These are phyloP conservation scores for Emergomyces orientalis DNA, from an alignment of 2,329 filamentous ascomycete genomes.

Conservation along the genomic window DNA sequence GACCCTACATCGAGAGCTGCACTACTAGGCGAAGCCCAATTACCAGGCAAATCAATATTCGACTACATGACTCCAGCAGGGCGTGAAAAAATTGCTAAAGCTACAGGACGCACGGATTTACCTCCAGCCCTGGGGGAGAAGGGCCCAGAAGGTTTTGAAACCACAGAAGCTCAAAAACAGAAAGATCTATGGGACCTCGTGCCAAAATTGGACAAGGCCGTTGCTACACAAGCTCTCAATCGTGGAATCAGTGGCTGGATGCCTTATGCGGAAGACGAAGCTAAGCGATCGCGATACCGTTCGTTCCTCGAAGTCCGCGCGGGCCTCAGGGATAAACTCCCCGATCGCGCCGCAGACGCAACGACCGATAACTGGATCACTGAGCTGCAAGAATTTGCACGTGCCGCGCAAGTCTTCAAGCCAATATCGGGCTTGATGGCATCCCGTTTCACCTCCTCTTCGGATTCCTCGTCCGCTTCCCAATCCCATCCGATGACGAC, in stretches of 20 bases:
- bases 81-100: conserved; percentile 64
- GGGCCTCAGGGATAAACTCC: conserved; percentile 50
- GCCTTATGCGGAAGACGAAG: conserved; percentile 75
- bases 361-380: conserved; percentile 65
- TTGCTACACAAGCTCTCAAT: conserved; percentile 58
- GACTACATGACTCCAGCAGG: conserved; percentile 76
- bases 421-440: conserved; percentile 91
- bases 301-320: conserved; percentile 70
- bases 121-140: conserved; percentile 69
- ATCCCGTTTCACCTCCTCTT: conserved; percentile 73
- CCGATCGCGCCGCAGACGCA: conserved; percentile 44
- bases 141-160: conserved; percentile 52
- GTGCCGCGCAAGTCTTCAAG: conserved; percentile 72
- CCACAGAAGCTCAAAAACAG: conserved; percentile 54
- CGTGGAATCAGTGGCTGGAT: conserved; percentile 59
- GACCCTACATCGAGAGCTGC: conserved; percentile 68
- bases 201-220: conserved; percentile 56
- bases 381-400: conserved; percentile 70
- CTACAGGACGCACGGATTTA: conserved; percentile 66
- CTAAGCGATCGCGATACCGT: conserved; percentile 71
- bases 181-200: conserved; percentile 51
- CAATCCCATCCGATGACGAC: conserved; percentile 32
- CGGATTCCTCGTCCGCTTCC: conserved; percentile 29
- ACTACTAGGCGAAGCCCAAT: conserved; percentile 66
- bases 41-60: conserved; percentile 91